Evolutionary conservation across 352 stramenopile genomes (phyloP).

Genomic region (Aphanomyces invadans): DNA sequence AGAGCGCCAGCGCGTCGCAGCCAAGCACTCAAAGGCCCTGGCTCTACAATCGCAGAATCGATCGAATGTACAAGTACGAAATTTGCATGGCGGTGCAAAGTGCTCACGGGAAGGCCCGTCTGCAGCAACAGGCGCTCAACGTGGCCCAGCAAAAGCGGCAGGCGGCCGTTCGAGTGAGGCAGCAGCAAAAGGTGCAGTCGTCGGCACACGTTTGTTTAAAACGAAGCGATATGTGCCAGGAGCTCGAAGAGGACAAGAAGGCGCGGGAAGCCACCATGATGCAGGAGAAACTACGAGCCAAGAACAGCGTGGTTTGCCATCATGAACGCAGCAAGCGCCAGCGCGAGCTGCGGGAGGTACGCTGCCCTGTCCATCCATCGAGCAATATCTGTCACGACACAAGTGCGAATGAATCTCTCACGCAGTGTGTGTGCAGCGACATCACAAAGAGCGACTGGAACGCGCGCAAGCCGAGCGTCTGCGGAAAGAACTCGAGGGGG

Average conservation of each 20-base stretch:
- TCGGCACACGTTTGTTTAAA: neutral
- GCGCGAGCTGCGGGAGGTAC: neutral
- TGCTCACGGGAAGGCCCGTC: neutral
- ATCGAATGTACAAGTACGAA: neutral
- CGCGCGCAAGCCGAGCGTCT: conserved; percentile 5
- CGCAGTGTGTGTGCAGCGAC: no score
- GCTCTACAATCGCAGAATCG: conserved; percentile 1
- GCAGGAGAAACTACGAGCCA: neutral
- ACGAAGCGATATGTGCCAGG: neutral
- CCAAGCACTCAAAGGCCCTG: conserved; percentile 1
- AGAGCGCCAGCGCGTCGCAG: neutral
- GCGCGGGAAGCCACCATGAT: neutral
- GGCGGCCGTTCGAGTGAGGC: neutral
- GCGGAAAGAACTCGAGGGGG: neutral
- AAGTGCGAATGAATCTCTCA: no score
- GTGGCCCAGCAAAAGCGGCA: neutral
- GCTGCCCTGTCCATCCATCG: no score
- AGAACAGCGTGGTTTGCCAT: neutral
- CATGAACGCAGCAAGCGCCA: conserved; percentile 1
- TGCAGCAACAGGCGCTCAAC: neutral
- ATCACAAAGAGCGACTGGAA: neutral
- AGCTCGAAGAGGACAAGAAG: conserved; percentile 5
- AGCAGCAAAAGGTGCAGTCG: neutral
- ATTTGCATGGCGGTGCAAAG: neutral
- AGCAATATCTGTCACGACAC: no score